phyloP scores from a whole-genome alignment of 306 rosid genomes.

The Ceratonia siliqua region DNA sequence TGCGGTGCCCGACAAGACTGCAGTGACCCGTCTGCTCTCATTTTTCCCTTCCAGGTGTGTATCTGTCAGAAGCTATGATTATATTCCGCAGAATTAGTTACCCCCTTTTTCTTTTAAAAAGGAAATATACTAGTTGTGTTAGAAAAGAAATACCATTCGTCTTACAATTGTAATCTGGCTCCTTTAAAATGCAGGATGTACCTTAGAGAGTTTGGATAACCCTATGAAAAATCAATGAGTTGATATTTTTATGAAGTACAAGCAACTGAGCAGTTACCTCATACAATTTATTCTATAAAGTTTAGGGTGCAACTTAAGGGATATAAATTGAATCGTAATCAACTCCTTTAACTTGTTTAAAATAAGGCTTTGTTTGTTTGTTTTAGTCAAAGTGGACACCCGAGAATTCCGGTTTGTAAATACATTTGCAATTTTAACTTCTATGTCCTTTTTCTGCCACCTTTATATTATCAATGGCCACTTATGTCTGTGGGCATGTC shows the following conservation, averaged over 20 bases:
- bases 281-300: background rate
- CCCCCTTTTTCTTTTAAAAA: constrained; percentile 1
- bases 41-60: constrained; percentile 95
- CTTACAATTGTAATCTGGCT: constrained; percentile 12
- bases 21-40: constrained; percentile 86
- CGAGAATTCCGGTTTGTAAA: background rate
- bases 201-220: background rate
- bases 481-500: background rate
- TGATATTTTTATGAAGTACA: background rate
- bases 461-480: background rate
- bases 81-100: background rate
- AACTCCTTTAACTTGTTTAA: background rate
- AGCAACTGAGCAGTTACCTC: background rate
- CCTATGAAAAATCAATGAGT: background rate
- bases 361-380: background rate
- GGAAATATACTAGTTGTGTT: background rate
- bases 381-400: background rate
- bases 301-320: background rate
- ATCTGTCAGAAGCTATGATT: constrained; percentile 15
- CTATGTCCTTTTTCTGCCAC: background rate
- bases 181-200: background rate
- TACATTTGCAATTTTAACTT: background rate
- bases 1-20: constrained; percentile 92
- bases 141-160: background rate
- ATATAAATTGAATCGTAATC: background rate